A percentile compares a stretch with the other conserved stretches of the same genome.
Evolutionary conservation across 164 flowering plant species (phyloP).

Genomic region (Tetracentron sinense): DNA sequence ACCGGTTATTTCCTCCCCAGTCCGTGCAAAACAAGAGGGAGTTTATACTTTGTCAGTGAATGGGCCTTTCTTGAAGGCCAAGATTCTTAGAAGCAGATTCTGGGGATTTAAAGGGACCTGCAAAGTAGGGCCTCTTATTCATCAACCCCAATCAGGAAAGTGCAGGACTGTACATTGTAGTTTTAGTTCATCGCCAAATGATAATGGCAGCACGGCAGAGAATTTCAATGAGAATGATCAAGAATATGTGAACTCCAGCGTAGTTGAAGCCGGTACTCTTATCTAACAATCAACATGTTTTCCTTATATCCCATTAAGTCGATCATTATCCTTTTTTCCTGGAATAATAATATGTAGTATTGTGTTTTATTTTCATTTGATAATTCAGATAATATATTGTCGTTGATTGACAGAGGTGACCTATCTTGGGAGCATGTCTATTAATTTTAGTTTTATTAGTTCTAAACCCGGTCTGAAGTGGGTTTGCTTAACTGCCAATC

Average conservation of each 20-base stretch:
- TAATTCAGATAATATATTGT: too few species aligned
- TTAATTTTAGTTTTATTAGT: too few species aligned
- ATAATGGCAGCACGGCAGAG: slow-evolving; percentile 83
- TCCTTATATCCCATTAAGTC: neutral
- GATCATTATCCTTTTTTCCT: too few species aligned
- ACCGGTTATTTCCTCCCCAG: slow-evolving; percentile 67
- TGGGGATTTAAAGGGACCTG: slow-evolving; percentile 43
- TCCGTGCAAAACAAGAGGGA: slow-evolving; percentile 54
- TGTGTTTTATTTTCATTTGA: too few species aligned
- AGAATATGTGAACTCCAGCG: slow-evolving; percentile 86
- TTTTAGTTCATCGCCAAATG: slow-evolving; percentile 79
- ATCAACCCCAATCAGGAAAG: slow-evolving; percentile 18
- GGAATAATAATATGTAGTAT: too few species aligned
- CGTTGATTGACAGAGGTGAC: too few species aligned
- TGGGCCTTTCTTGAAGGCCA: slow-evolving; percentile 34
- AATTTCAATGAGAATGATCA: slow-evolving; percentile 78
- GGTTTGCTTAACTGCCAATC: neutral
- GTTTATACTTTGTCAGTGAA: slow-evolving; percentile 26
- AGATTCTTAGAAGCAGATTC: slow-evolving; percentile 41
- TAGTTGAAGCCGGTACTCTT: slow-evolving; percentile 87
- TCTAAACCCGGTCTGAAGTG: neutral
- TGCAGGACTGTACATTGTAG: slow-evolving; percentile 40
- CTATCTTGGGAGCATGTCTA: too few species aligned
- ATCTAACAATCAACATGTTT: neutral
- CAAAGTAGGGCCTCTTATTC: slow-evolving; percentile 19